These are phyloP conservation scores for Talaromyces sp. DNA, from an alignment of 2,329 filamentous ascomycete genomes.

Conservation along the genomic window DNA sequence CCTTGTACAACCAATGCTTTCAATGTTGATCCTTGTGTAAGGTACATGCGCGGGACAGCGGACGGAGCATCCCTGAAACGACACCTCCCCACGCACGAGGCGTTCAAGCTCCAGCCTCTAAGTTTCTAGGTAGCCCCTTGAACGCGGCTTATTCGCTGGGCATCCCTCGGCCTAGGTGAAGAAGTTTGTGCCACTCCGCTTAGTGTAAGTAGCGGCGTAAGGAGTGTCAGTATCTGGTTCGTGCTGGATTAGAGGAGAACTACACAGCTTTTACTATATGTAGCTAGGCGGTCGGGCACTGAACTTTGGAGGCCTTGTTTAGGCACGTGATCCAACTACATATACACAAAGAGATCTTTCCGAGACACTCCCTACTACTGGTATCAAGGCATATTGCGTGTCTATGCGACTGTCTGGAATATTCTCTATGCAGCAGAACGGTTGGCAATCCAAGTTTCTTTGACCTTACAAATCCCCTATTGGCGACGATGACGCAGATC, in stretches of 20 bases:
- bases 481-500: slow-evolving; percentile 4
- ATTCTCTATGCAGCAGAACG: background rate
- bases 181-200: slow-evolving; percentile 1
- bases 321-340: background rate
- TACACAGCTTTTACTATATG: background rate
- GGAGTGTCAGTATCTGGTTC: background rate
- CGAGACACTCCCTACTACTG: background rate
- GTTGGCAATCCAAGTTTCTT: background rate
- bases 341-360: background rate
- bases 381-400: background rate
- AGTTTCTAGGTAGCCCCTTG: background rate
- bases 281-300: background rate
- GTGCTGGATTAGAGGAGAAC: background rate
- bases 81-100: background rate
- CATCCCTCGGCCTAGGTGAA: background rate
- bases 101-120: background rate
- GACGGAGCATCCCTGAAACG: background rate
- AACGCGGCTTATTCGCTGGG: background rate
- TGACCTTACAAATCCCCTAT: background rate
- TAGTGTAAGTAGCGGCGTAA: background rate
- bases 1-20: background rate
- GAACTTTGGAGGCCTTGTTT: background rate
- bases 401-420: background rate
- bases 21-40: background rate
- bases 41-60: background rate